Conservation (phyloP, 768 basidiomycete species). For the Lactarius hatsudake region DNA sequence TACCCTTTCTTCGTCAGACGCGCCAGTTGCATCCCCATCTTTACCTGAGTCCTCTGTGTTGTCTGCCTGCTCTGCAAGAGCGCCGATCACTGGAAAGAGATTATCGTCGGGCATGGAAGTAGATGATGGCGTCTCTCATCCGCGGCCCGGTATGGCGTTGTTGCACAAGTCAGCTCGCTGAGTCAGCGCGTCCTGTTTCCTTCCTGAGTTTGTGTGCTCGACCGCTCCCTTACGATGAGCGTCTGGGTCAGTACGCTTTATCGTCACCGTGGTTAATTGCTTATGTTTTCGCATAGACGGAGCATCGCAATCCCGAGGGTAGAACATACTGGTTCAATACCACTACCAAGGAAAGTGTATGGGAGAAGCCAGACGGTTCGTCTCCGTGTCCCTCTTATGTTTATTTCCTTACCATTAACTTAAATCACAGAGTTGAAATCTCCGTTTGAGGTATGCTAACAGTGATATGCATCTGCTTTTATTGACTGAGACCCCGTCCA, state of each 20-base stretch:
- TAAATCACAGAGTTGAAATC: conserved; percentile 57
- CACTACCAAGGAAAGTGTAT: conserved; percentile 83
- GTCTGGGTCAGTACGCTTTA: conserved; percentile 18
- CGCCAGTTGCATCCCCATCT: background rate
- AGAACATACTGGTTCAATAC: conserved; percentile 98
- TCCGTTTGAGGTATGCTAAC: conserved; percentile 72
- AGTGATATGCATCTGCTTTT: background rate
- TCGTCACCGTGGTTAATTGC: background rate
- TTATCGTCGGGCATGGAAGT: conserved; percentile 29
- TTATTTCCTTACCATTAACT: background rate
- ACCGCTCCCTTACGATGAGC: conserved; percentile 3
- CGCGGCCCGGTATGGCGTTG: background rate
- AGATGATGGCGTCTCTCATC: background rate
- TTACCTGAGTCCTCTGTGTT: conserved; percentile 30
- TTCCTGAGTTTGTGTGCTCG: background rate
- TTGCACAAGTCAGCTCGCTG: conserved; percentile 3
- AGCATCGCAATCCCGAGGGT: conserved; percentile 94
- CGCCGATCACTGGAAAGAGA: conserved; percentile 59
- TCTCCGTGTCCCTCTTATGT: conserved; percentile 1
- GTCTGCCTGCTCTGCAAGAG: conserved; percentile 52
- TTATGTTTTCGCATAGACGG: conserved; percentile 53
- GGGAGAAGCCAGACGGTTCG: conserved; percentile 96
- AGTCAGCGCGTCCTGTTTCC: conserved; percentile 13
- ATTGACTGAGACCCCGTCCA: conserved; percentile 33
- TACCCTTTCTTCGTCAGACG: conserved; percentile 53